Percentiles rank a stretch among this genome's conserved stretches.
Conservation (phyloP, 2,329 filamentous ascomycete genomes). For the Fusarium succisae region DNA sequence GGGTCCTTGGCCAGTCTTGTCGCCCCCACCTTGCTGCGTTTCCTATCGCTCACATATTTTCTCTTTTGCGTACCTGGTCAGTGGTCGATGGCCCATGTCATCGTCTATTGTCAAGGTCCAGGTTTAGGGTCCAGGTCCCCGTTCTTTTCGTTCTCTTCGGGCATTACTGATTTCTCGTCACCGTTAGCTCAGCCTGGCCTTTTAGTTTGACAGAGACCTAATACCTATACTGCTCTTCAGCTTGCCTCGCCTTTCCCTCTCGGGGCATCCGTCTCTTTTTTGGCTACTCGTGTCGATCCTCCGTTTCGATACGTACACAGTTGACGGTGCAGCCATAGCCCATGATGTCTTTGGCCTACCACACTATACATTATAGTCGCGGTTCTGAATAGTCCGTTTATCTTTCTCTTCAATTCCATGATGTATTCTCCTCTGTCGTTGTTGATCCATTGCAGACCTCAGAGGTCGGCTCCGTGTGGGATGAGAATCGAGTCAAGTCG, state of each 20-base stretch:
- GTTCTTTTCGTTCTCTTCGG: conserved; percentile 10
- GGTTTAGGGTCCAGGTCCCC: conserved; percentile 5
- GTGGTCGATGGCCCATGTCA: conserved; percentile 4
- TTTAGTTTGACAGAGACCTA: background rate
- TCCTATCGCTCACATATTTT: conserved; percentile 25
- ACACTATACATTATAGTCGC: background rate
- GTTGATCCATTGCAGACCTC: background rate
- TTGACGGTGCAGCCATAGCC: background rate
- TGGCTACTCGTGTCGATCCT: conserved; percentile 10
- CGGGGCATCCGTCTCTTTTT: conserved; percentile 15
- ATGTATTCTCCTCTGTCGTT: background rate
- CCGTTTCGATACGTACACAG: background rate
- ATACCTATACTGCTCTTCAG: conserved; percentile 25
- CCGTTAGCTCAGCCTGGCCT: conserved; percentile 28
- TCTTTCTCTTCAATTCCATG: background rate
- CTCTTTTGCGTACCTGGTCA: conserved; percentile 2
- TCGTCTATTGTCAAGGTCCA: conserved; percentile 9
- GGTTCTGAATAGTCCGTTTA: background rate
- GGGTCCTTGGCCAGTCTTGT: conserved; percentile 22
- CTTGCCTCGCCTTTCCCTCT: conserved; percentile 20
- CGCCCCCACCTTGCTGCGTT: conserved; percentile 35
- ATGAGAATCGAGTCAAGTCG: background rate
- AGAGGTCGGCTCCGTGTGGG: background rate
- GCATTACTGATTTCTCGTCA: background rate
- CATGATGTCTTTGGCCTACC: background rate